Evolutionary conservation across 164 flowering plant species (phyloP), one percentile per base, ranked within the genome.

Genomic region (Piper betle): DNA sequence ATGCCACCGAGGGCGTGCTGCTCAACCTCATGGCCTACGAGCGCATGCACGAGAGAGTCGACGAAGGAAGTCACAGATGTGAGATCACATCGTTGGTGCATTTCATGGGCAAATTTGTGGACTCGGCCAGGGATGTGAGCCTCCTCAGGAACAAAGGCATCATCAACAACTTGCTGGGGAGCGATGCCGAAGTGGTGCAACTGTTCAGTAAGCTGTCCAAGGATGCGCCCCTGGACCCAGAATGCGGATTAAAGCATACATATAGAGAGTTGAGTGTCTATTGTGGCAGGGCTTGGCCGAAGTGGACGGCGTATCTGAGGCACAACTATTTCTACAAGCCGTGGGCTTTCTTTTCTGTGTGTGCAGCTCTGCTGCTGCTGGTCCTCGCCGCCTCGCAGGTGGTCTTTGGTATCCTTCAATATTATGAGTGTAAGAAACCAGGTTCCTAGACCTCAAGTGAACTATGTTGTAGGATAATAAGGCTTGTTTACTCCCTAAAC

Each of bases 21-120:
- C 33, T 69, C n/a, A 69, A 69, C 42, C 53, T 65, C 25, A 69
- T 53, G 19, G 68, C 64, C 46, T 60, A 43, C 11, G 72, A 69
- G 61, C 43, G 19, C 10, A 53, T 64, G 37, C 57, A 61, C 6
- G 60, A 25, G 13, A 57, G 56, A 1, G 57, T 52, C 2, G 40
- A 18, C 4, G 11, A 46, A 46, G 2, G 50, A 46, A 46, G 33
- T 25, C 33, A 25, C 2, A 25, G 33, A 25, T 39, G 56, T 4
- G 57, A 64, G 8, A 20, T 69, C 19, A 65, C 55, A 37, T 55
- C 72, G 18, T 64, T 64, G 57, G 61, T 69, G 11, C 18, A 13
- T 5, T 59, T 68, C 62, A 68, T 68, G 71, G 39, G 52, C 58
- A 53, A 59, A 10, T 41, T 68, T 9, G n/a, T 69, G 5, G 57